phyloP scores from a whole-genome alignment of 305 asterid genomes.

The Fraxinus nigra region DNA sequence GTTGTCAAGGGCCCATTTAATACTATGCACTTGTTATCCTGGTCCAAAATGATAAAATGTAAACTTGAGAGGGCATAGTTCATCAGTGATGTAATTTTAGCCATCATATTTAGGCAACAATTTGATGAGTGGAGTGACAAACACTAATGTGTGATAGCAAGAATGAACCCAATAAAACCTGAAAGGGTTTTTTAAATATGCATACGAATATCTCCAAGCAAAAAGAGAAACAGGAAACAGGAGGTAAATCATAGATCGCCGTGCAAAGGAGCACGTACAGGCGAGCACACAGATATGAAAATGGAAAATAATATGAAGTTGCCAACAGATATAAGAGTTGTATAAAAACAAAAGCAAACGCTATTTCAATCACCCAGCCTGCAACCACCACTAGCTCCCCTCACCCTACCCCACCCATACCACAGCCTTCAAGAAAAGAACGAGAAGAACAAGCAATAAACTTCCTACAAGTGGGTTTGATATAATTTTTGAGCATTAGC shows the following conservation, averaged over 20 bases:
- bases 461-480: not conserved
- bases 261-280: not conserved
- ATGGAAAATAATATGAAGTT: not conserved
- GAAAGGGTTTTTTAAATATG: not conserved
- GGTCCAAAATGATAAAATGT: slow-evolving; percentile 17
- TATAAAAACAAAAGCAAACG: not conserved
- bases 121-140: not conserved
- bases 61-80: slow-evolving; percentile 21
- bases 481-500: not conserved
- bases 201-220: not conserved
- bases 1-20: slow-evolving; percentile 57
- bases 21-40: slow-evolving; percentile 67
- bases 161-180: not conserved
- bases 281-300: not conserved
- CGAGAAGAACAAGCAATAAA: not conserved
- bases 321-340: not conserved
- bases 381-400: not conserved
- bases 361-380: not conserved
- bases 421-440: not conserved
- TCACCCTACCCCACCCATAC: not conserved
- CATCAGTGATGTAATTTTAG: slow-evolving; percentile 11
- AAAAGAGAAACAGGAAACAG: not conserved
- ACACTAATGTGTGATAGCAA: not conserved
- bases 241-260: not conserved
- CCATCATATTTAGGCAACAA: not conserved